phyloP scores from a whole-genome alignment of 495 filamentous ascomycete genomes.

The Penicillium silybi region DNA sequence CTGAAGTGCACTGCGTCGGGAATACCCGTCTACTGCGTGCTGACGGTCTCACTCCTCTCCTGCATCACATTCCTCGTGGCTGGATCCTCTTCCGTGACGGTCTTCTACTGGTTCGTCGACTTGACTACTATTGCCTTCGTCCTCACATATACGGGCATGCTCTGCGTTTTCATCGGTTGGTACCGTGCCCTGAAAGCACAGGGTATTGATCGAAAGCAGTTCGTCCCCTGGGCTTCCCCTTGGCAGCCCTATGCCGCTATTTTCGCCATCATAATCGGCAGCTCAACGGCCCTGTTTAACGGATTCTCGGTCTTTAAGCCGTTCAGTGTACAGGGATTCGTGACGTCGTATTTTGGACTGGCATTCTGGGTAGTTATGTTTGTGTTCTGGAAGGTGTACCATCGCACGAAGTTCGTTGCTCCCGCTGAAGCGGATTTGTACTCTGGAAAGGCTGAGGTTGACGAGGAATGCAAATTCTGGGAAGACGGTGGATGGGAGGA shows the following conservation, averaged over 20 bases:
- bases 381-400: constrained; percentile 30
- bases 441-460: constrained; percentile 30
- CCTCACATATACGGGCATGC: constrained; percentile 54
- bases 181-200: constrained; percentile 53
- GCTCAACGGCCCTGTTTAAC: constrained; percentile 24
- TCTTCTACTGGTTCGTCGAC: constrained; percentile 57
- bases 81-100: constrained; percentile 46
- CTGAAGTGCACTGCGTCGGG: constrained; percentile 37
- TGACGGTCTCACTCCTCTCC: constrained; percentile 49
- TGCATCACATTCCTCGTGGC: constrained; percentile 62
- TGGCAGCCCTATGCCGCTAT: constrained; percentile 28
- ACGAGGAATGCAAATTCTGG: constrained; percentile 33
- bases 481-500: constrained; percentile 29
- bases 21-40: constrained; percentile 59
- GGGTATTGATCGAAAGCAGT: constrained; percentile 43
- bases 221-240: constrained; percentile 27
- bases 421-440: constrained; percentile 23
- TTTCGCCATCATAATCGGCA: constrained; percentile 21
- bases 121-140: constrained; percentile 49
- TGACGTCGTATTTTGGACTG: constrained; percentile 34
- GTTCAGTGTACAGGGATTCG: constrained; percentile 30
- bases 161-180: constrained; percentile 53
- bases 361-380: constrained; percentile 31
- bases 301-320: constrained; percentile 32
- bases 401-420: constrained; percentile 26